Conservation (phyloP, 441 rosid genomes). For the Populus hybrid region DNA sequence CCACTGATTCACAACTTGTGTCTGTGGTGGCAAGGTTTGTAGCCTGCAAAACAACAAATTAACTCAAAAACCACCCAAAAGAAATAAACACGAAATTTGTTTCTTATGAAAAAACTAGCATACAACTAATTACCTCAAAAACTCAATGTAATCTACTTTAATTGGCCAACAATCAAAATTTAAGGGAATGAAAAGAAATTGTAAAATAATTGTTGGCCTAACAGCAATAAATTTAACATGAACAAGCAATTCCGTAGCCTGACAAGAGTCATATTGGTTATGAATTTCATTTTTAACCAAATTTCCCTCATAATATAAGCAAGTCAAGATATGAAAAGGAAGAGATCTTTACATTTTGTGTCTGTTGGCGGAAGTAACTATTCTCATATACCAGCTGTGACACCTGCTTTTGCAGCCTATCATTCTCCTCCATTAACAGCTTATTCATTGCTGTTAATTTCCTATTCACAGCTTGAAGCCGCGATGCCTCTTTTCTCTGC, state of each 20-base stretch:
- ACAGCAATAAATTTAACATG: not conserved
- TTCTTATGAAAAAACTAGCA: not conserved
- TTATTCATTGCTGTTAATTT: conserved; percentile 95
- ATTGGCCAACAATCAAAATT: not conserved
- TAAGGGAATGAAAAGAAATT: not conserved
- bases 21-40: conserved; percentile 84
- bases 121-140: not conserved
- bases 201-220: not conserved
- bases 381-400: conserved; percentile 91
- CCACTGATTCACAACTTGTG: conserved; percentile 97
- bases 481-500: conserved; percentile 93
- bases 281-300: not conserved
- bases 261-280: not conserved
- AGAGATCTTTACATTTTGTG: conserved; percentile 51
- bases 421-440: conserved; percentile 96
- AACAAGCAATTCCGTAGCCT: not conserved
- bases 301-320: not conserved
- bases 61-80: not conserved
- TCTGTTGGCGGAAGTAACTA: conserved; percentile 87
- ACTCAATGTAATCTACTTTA: not conserved
- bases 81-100: not conserved
- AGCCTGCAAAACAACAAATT: conserved; percentile 42
- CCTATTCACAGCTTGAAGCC: conserved; percentile 93
- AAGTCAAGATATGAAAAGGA: not conserved
- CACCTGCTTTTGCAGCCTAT: conserved; percentile 96